A percentile compares a stretch with the other conserved stretches of the same genome.
Conservation (phyloP, 345 rosid species). For the Heritiera littoralis region DNA sequence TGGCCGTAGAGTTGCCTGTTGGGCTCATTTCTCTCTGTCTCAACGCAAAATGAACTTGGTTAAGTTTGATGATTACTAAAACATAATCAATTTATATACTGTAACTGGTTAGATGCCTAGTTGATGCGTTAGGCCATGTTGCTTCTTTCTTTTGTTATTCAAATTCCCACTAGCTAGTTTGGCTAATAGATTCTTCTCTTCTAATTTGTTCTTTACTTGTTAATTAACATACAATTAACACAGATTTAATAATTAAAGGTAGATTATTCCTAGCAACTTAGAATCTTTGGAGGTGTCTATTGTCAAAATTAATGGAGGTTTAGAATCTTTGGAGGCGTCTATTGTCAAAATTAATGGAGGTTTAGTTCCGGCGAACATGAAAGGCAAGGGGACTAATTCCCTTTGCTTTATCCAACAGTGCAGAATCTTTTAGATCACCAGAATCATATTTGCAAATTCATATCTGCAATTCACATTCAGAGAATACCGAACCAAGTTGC, state of each 20-base stretch:
- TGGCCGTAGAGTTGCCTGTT: neutral
- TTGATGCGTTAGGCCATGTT: neutral
- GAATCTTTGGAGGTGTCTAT: neutral
- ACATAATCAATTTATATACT: neutral
- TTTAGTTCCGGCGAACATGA: neutral
- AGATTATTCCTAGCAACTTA: neutral
- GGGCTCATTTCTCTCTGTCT: neutral
- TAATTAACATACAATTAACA: neutral
- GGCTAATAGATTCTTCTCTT: neutral
- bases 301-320: conserved; percentile 3
- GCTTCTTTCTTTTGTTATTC: neutral
- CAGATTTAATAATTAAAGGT: neutral
- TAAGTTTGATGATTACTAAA: neutral
- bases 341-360: conserved; percentile 2
- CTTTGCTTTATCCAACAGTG: neutral
- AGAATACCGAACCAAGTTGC: neutral
- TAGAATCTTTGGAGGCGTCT: neutral
- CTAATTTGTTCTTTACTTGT: neutral
- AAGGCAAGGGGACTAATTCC: neutral
- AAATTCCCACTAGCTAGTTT: neutral
- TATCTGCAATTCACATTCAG: conserved; percentile 6
- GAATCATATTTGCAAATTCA: conserved; percentile 6
- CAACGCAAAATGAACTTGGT: neutral
- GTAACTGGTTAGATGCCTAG: neutral
- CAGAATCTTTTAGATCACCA: conserved; percentile 4